Evolutionary conservation across 305 asterid genomes (phyloP).

Genomic region (Fraxinus floribunda): DNA sequence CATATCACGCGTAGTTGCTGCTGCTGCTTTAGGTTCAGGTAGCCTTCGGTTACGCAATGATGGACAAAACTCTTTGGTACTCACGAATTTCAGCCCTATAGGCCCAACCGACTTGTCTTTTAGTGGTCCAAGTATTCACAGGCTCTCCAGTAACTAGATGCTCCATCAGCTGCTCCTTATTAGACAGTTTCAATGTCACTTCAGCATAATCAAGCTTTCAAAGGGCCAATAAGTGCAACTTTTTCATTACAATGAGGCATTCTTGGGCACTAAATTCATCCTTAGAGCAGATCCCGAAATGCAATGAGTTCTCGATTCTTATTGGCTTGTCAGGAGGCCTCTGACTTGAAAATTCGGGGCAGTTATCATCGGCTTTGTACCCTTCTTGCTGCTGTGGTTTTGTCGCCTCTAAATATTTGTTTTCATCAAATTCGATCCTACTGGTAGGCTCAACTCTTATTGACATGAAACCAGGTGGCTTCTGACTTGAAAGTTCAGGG

Average conservation of each 20-base stretch:
- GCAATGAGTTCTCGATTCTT: constrained; percentile 19
- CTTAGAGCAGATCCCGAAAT: background rate
- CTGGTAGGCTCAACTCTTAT: background rate
- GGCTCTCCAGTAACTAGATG: background rate
- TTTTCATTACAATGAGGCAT: background rate
- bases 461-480: background rate
- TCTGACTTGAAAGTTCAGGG: constrained; percentile 12
- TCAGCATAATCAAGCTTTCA: background rate
- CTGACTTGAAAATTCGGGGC: constrained; percentile 18
- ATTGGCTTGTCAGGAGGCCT: constrained; percentile 20
- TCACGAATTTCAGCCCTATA: constrained; percentile 6
- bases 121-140: background rate
- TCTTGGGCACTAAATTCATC: background rate
- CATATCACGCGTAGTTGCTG: background rate
- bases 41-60: constrained; percentile 25
- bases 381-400: constrained; percentile 16
- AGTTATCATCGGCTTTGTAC: constrained; percentile 16
- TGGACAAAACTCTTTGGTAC: constrained; percentile 13
- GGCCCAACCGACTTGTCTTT: constrained; percentile 2
- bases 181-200: background rate
- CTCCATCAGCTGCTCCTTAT: background rate
- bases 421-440: background rate
- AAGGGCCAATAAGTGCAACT: background rate
- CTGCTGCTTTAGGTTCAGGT: constrained; percentile 9
- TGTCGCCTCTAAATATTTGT: constrained; percentile 1